These are phyloP conservation scores for Fusarium neocosmosporiellum DNA, from an alignment of 2,329 filamentous ascomycete genomes.

Conservation along the genomic window DNA sequence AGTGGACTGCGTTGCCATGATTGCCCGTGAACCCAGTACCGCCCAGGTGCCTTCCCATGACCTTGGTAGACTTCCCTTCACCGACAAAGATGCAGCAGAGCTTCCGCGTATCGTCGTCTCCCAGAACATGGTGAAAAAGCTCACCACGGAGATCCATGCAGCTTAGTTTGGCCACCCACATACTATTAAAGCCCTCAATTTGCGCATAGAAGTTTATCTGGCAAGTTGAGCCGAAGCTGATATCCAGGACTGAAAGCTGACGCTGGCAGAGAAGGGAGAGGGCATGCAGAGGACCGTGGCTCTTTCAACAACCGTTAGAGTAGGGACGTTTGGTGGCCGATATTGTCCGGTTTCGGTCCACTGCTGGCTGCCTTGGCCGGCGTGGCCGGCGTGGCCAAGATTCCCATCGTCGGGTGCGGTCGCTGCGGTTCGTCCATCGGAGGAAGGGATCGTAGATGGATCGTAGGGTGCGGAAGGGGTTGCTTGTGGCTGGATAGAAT, in stretches of 20 bases:
- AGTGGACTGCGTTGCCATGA: not conserved
- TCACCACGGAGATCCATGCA: not conserved
- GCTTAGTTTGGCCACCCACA: not conserved
- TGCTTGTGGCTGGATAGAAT: not conserved
- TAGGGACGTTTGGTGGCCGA: rapidly evolving
- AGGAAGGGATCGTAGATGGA: not conserved
- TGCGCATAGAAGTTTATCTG: not conserved
- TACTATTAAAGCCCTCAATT: not conserved
- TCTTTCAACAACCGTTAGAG: not conserved
- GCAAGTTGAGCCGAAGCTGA: not conserved
- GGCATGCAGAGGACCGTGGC: not conserved
- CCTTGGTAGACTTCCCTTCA: not conserved
- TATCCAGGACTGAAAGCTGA: not conserved
- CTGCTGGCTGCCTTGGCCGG: not conserved
- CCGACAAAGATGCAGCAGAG: not conserved
- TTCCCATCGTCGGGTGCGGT: not conserved
- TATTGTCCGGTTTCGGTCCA: not conserved
- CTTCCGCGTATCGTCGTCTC: not conserved
- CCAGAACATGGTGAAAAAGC: not conserved
- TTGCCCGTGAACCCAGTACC: not conserved
- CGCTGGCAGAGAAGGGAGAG: not conserved
- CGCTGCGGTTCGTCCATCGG: not conserved
- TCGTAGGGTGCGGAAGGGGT: not conserved
- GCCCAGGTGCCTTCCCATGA: not conserved
- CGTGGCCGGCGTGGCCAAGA: not conserved